Conservation (phyloP, 192 early-diverging fungal genomes). For the Coemansia sp. region DNA sequence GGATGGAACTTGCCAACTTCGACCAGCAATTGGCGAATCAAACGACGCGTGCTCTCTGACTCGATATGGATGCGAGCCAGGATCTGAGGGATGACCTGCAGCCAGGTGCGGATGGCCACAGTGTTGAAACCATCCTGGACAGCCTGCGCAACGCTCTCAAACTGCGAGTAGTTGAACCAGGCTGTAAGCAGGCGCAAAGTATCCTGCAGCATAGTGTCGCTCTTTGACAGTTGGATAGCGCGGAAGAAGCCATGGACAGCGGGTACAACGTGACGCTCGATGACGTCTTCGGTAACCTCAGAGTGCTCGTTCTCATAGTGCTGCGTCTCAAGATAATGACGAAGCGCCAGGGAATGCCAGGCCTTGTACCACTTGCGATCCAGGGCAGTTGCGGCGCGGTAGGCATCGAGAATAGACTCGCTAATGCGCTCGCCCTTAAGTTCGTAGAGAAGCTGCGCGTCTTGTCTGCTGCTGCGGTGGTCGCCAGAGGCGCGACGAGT, state of each 20-base stretch:
- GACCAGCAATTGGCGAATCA: conserved; percentile 87
- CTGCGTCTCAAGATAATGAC: conserved; percentile 85
- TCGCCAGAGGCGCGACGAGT: neutral
- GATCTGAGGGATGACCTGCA: conserved; percentile 98
- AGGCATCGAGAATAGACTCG: conserved; percentile 76
- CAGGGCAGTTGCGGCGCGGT: conserved; percentile 83
- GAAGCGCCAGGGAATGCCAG: conserved; percentile 97
- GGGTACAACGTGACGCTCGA: conserved; percentile 67
- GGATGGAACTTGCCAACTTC: conserved; percentile 96
- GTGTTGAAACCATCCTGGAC: conserved; percentile 82
- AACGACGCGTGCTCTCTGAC: conserved; percentile 71
- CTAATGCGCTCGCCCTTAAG: conserved; percentile 32
- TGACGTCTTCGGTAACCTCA: conserved; percentile 60
- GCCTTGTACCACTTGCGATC: conserved; percentile 97
- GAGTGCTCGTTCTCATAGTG: conserved; percentile 70
- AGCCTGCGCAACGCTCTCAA: conserved; percentile 82
- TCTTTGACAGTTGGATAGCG: conserved; percentile 88
- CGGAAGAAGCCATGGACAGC: conserved; percentile 92
- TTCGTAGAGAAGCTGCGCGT: conserved; percentile 26
- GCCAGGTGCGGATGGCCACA: conserved; percentile 91
- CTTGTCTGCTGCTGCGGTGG: conserved; percentile 11
- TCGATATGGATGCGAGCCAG: conserved; percentile 93
- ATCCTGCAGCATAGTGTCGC: conserved; percentile 89
- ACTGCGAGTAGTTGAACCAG: conserved; percentile 95
- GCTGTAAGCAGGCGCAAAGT: conserved; percentile 90